Percentiles rank a stretch among this genome's conserved stretches.
Conservation (phyloP, 306 rosid species). For the Coriaria nepalensis region DNA sequence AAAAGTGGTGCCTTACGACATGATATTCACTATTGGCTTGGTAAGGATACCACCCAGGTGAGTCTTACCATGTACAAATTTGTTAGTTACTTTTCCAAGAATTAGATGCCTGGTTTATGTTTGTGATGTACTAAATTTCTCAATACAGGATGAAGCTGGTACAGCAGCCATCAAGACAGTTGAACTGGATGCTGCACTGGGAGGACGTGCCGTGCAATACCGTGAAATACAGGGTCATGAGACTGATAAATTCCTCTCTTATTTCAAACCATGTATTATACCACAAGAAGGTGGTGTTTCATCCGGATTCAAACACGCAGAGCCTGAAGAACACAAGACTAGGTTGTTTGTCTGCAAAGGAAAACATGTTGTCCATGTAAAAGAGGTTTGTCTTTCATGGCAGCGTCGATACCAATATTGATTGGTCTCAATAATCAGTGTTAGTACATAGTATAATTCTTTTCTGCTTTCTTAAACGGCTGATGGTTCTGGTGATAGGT, state of each 20-base stretch:
- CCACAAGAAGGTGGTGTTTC: constrained; percentile 90
- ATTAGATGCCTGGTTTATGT: constrained; percentile 1
- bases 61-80: constrained; percentile 7
- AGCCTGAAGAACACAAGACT: constrained; percentile 62
- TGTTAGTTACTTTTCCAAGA: constrained; percentile 3
- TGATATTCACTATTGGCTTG: constrained; percentile 85
- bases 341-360: constrained; percentile 77
- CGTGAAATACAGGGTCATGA: constrained; percentile 94
- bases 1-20: constrained; percentile 70
- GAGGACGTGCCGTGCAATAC: constrained; percentile 97
- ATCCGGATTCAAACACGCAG: constrained; percentile 81
- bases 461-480: constrained; percentile 11
- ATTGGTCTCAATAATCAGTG: constrained; percentile 2
- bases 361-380: constrained; percentile 85
- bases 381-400: constrained; percentile 53
- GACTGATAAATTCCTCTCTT: constrained; percentile 77
- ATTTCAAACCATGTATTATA: constrained; percentile 89
- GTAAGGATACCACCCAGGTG: constrained; percentile 84
- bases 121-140: constrained; percentile 14
- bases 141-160: constrained; percentile 92
- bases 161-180: constrained; percentile 86
- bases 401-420: not conserved
- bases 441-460: not conserved
- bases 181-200: constrained; percentile 91
- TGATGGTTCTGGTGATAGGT: constrained; percentile 34